phyloP scores from a whole-genome alignment of 805 yeast genomes.

The Metschnikowia bowlesiae region DNA sequence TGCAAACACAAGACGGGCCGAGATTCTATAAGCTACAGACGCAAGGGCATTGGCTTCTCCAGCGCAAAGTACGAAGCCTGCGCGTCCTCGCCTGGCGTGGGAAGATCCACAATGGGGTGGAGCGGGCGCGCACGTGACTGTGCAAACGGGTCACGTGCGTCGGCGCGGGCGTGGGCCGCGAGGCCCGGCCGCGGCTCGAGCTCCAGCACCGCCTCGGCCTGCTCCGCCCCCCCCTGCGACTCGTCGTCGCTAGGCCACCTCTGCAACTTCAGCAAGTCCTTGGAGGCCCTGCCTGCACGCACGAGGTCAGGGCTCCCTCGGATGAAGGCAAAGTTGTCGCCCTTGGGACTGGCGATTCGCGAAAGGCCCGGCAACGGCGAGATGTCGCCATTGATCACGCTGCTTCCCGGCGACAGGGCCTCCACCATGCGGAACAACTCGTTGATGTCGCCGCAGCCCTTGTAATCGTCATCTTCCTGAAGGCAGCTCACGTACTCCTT shows the following conservation, averaged over 20 bases:
- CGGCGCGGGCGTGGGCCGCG: background rate
- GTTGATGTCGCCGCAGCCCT: slow-evolving; percentile 35
- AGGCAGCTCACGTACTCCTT: slow-evolving; percentile 18
- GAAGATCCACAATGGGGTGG: slow-evolving; percentile 24
- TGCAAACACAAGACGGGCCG: too few species aligned
- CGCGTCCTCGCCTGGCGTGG: slow-evolving; percentile 24
- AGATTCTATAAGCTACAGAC: slow-evolving; percentile 1
- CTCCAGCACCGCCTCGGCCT: background rate
- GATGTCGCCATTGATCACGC: slow-evolving; percentile 3
- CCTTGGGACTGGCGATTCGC: slow-evolving; percentile 2
- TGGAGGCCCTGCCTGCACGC: slow-evolving; percentile 2
- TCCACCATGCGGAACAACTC: slow-evolving; percentile 28
- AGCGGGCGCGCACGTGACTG: slow-evolving; percentile 8
- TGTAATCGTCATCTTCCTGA: slow-evolving; percentile 21
- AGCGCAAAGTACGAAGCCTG: slow-evolving; percentile 6
- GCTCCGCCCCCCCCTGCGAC: background rate
- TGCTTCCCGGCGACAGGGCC: slow-evolving; percentile 3
- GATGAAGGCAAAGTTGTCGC: background rate
- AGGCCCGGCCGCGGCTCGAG: slow-evolving; percentile 1
- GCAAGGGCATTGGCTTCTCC: slow-evolving; percentile 5
- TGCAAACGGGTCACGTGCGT: background rate
- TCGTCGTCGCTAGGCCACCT: background rate
- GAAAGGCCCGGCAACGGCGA: slow-evolving; percentile 4
- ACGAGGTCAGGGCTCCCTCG: background rate
- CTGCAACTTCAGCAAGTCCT: slow-evolving; percentile 1